Conservation (phyloP, 2,329 filamentous ascomycete genomes). For the Cordyceps pruinosa region DNA sequence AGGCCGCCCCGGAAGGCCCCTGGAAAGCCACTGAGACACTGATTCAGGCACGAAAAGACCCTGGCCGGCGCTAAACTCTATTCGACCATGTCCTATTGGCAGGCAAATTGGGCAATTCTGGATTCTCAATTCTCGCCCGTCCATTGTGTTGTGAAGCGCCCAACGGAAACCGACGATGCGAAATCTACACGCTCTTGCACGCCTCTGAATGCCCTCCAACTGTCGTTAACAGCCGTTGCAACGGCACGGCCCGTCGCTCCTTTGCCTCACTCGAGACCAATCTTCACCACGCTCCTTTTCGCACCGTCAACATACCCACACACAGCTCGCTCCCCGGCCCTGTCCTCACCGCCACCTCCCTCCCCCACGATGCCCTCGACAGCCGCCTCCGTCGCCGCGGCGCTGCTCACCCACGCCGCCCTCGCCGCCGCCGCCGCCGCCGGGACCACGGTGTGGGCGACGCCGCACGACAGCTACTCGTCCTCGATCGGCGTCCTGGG, state of each 20-base stretch:
- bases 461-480: constrained; percentile 42
- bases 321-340: background rate
- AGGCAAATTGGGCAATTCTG: background rate
- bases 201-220: background rate
- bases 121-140: background rate
- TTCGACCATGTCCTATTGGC: background rate
- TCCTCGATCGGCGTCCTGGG: constrained; percentile 44
- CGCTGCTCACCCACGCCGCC: background rate
- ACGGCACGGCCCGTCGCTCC: constrained; percentile 1
- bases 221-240: constrained; percentile 1
- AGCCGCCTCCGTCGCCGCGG: background rate
- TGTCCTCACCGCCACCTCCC: background rate
- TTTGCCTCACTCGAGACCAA: background rate
- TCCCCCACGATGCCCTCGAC: background rate
- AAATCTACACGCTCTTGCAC: background rate
- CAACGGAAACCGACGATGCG: background rate
- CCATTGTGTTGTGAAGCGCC: background rate
- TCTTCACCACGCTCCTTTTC: background rate
- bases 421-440: constrained; percentile 8
- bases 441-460: constrained; percentile 23
- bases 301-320: background rate
- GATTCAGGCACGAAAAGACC: constrained; percentile 3
- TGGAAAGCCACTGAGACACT: background rate
- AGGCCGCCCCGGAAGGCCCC: no score
- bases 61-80: background rate